These are phyloP conservation scores for Loxodes magnus DNA, from an alignment of 73 alveolate genomes.

Conservation along the genomic window DNA sequence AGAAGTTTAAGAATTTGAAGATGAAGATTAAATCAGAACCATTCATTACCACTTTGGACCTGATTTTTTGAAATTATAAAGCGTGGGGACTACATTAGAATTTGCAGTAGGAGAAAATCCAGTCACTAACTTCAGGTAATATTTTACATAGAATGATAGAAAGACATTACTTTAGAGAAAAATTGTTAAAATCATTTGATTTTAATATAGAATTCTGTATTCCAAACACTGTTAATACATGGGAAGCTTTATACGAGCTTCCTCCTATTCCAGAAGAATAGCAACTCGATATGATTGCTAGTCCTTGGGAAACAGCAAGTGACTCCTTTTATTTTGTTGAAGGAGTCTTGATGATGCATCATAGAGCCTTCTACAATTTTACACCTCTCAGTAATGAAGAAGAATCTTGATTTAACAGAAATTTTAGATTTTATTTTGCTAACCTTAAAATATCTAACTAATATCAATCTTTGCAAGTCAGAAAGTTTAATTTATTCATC, in stretches of 20 bases:
- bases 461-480: no score
- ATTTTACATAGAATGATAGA: conserved; percentile 86
- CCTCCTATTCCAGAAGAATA: conserved; percentile 65
- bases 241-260: conserved; percentile 88
- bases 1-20: conserved; percentile 9
- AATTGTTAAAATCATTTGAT: conserved; percentile 61
- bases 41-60: conserved; percentile 86
- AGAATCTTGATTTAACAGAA: no score
- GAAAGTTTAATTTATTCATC: no score
- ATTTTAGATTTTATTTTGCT: no score
- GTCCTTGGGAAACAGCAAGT: conserved; percentile 89
- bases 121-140: conserved; percentile 73
- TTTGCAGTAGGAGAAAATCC: conserved; percentile 63
- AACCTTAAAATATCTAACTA: no score
- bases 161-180: conserved; percentile 84
- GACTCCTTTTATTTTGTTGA: conserved; percentile 94
- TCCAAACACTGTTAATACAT: conserved; percentile 86
- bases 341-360: conserved; percentile 87
- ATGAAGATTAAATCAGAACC: conserved; percentile 58
- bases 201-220: conserved; percentile 86
- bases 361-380: conserved; percentile 88
- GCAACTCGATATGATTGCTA: conserved; percentile 64
- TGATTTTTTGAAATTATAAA: conserved; percentile 59
- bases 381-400: conserved; percentile 39
- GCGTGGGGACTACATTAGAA: conserved; percentile 64